phyloP scores from a whole-genome alignment of 2,329 filamentous ascomycete species.

The Macrophomina phaseolina region DNA sequence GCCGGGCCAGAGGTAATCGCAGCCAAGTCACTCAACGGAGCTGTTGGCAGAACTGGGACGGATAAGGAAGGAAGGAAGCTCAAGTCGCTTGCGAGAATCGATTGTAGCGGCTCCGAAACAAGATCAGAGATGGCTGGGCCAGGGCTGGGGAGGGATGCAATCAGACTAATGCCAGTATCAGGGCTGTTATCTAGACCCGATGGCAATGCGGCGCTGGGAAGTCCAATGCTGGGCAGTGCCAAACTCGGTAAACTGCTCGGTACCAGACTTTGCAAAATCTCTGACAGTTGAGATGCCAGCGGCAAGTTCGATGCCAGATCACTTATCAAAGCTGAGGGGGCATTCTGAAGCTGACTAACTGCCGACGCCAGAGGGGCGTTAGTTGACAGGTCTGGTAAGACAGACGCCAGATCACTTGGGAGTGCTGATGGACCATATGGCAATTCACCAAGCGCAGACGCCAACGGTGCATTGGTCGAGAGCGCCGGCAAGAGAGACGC shows the following conservation, averaged over 20 bases:
- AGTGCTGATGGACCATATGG: background rate
- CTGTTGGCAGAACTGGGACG: background rate
- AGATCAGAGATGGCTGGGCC: background rate
- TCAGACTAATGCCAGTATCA: background rate
- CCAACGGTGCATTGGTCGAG: too few species aligned
- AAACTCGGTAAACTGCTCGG: background rate
- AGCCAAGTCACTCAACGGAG: background rate
- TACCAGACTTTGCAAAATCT: background rate
- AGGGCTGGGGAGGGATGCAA: background rate
- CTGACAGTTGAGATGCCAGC: background rate
- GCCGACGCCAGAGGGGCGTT: constrained; percentile 1
- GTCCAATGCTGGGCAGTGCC: background rate
- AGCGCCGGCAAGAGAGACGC: too few species aligned
- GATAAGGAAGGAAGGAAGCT: background rate
- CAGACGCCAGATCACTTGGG: background rate
- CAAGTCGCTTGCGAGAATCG: background rate
- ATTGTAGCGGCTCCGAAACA: background rate
- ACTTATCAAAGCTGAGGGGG: background rate
- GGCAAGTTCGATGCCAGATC: background rate
- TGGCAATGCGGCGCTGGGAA: background rate
- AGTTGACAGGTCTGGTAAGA: background rate
- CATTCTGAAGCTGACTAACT: background rate
- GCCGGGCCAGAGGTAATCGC: background rate
- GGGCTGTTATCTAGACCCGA: background rate
- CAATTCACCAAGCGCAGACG: background rate